phyloP scores from a whole-genome alignment of 2,329 filamentous ascomycete species.

The Penicillium sp. region DNA sequence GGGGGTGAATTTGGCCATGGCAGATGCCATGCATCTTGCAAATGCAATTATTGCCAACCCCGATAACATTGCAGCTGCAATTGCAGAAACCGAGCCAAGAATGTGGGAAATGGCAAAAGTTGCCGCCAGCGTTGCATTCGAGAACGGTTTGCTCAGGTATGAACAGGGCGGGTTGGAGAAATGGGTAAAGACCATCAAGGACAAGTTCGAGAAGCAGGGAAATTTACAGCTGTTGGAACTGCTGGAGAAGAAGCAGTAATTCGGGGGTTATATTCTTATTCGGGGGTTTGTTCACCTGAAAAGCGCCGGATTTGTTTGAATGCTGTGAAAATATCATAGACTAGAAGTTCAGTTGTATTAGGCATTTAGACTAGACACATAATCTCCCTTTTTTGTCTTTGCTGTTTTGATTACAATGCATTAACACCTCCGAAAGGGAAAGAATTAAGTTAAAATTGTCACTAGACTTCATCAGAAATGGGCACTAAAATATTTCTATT shows the following conservation, averaged over 20 bases:
- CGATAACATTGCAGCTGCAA: slow-evolving; percentile 10
- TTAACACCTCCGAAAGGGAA: no score
- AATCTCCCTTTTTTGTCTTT: no score
- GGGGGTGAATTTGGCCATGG: slow-evolving; percentile 21
- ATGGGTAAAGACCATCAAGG: not conserved
- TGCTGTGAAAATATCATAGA: no score
- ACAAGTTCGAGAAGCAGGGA: slow-evolving; percentile 1
- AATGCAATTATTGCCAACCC: slow-evolving; percentile 12
- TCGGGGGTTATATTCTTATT: not conserved
- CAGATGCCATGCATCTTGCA: slow-evolving; percentile 14
- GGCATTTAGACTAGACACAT: no score
- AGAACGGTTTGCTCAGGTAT: slow-evolving; percentile 2
- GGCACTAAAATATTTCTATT: no score
- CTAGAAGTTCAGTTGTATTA: no score
- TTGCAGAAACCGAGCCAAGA: not conserved
- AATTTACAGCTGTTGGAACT: slow-evolving; percentile 1
- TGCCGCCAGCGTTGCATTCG: not conserved
- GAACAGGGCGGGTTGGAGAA: slow-evolving; percentile 7
- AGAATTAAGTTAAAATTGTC: no score
- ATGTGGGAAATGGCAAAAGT: slow-evolving; percentile 9
- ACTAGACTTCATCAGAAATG: no score
- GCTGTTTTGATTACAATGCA: no score
- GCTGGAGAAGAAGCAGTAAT: not conserved
- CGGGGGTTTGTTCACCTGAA: no score
- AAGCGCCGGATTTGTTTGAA: no score